Conservation (phyloP, 768 basidiomycete species). For the Pulveroboletus sp. region DNA sequence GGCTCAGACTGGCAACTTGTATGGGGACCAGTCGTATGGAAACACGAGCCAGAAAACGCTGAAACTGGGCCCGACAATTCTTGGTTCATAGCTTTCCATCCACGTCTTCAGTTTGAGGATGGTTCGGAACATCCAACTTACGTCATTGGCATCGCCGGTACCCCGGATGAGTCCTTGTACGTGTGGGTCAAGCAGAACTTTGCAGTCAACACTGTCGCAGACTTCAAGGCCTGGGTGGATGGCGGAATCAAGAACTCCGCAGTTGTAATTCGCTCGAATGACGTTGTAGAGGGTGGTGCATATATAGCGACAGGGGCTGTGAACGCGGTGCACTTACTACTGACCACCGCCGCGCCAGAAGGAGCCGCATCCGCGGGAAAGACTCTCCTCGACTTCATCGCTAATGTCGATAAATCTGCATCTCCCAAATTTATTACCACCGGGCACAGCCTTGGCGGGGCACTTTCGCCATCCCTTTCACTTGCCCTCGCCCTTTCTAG, state of each 20-base stretch:
- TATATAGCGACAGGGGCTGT: conserved; percentile 5
- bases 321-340: not conserved
- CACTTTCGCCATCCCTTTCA: conserved; percentile 5
- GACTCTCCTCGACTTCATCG: not conserved
- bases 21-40: conserved; percentile 17
- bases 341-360: not conserved
- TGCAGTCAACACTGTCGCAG: conserved; percentile 2
- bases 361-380: not conserved
- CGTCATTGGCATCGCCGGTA: conserved; percentile 15
- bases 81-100: conserved; percentile 12
- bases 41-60: conserved; percentile 1
- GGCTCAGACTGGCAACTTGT: conserved; percentile 8
- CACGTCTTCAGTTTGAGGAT: conserved; percentile 9
- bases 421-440: conserved; percentile 3
- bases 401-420: not conserved
- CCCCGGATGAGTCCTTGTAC: not conserved
- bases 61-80: conserved; percentile 16
- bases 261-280: not conserved
- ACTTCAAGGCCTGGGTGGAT: conserved; percentile 9
- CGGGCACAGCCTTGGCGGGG: conserved; percentile 2
- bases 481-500: conserved; percentile 2
- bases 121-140: conserved; percentile 5
- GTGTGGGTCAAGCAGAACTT: conserved; percentile 6
- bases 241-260: not conserved
- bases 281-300: not conserved